Base-by-base conservation (phyloP, 176 grass and related monocot species). In the Cocos nucifera region DNA sequence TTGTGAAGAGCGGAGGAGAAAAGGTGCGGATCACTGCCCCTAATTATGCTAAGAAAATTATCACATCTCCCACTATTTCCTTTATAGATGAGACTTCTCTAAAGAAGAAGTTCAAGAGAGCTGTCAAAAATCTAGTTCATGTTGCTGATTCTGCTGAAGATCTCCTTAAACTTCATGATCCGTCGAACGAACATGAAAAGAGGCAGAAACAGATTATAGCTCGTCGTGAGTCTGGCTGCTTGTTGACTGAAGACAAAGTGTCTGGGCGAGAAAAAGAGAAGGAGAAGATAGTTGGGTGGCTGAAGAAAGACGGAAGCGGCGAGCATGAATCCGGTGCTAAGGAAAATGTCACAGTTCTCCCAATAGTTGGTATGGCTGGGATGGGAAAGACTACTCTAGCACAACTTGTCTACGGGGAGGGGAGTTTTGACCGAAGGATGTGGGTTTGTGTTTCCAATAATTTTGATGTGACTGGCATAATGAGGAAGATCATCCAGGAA, bases 321-420 rank as follows among this genome's bases (percentile, higher is more conserved):
- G 30, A 35, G 8, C 30, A 35, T 35, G 30, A 9, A 9, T 35
- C 30, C 0, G 7, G 6, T 35, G 30, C 7, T 9, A 35, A 9
- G 5, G 2, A 23, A 23, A 17, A 3, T 17, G 65, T 82, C 3
- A 59, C 79, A 15, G 0, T 66, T 19, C 56, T 72, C 19, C 39
- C 73, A 61, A 61, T 82, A 56, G 51, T 68, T 0, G 62, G 73
- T 15, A 53, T 59, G 7, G 72, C 58, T 19, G 77, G 77, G 48
- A 51, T 79, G 50, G 77, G 77, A 1, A 75, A 75, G 53, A 75
- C 72, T 51, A 77, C 79, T 54, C 79, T 82, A 62, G 79, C 73
- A 57, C 61, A 70, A 49, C 5, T 68, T 12, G 68, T 77, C 1
- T 73, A 50, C 18, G 22, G 61, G 3, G 19, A 50, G 24, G 3